Base-by-base conservation (phyloP, 495 filamentous ascomycete species). In the Hypoxylon trugodes region DNA sequence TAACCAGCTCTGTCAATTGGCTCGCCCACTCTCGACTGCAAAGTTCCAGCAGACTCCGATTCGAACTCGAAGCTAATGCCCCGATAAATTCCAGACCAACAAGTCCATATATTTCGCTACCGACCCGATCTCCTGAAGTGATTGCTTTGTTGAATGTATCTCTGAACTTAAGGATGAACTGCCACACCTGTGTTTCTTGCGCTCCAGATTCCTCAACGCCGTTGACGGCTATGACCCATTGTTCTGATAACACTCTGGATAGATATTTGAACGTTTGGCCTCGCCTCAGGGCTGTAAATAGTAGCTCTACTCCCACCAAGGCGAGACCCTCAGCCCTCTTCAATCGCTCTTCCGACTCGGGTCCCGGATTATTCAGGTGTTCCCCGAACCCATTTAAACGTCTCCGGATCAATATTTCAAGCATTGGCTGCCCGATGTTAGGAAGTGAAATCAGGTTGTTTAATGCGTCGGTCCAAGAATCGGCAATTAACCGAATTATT, bases 161-260 rank as follows among this genome's bases (percentile, higher is more conserved):
- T 5, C 10, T 19, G 15, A 45, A 55, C 0, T 33, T 32, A n/a
- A 5, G 5, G 7, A 55, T 43, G 0, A 55, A n/a, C 18, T 33
- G 16, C 21, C 18, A 8, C 8, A 45, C 18, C 1, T 9, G 10
- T 13, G 13, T 12, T 6, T 43, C 51, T 35, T 45, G 13, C n/a
- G 42, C 30, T 10, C 50, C 51, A 6, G 45, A 38, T 2, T 43
- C 26, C 12, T 42, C 51, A 3, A 55, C 51, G 6, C 38, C 38
- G 12, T 43, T 45, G 26, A 55, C 51, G 5, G 51, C 37, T 12
- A 18, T 33, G 15, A 45, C 16, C 51, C 51, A 55, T 13, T 35
- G 50, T 26, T 42, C 32, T 6, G 50, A 32, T 19, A 54, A 25
- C 15, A 41, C 8, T 15, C 41, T 19, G 9, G 50, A 19, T 7